These are phyloP conservation scores for Kodamaea fungicola DNA, from an alignment of 1,139 yeast species.

Conservation along the genomic window DNA sequence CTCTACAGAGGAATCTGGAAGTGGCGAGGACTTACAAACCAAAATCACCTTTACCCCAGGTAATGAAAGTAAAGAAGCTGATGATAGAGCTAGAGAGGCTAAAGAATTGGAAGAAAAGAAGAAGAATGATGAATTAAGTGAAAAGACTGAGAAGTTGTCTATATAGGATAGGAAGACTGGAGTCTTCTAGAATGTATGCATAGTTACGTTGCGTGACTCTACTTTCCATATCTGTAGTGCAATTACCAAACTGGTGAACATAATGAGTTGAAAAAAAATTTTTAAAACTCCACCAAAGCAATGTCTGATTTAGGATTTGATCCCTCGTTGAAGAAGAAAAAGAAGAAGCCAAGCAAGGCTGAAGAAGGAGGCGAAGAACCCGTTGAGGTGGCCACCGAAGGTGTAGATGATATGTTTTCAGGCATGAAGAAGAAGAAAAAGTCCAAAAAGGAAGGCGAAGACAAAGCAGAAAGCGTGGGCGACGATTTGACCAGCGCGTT, in stretches of 20 bases:
- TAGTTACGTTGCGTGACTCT: background rate
- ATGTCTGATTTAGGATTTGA: constrained; percentile 73
- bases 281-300: background rate
- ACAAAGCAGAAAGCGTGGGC: constrained; percentile 30
- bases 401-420: constrained; percentile 49
- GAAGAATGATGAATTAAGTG: constrained; percentile 13
- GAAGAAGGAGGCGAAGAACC: constrained; percentile 22
- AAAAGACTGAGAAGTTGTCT: constrained; percentile 6
- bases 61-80: constrained; percentile 46
- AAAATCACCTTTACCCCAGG: constrained; percentile 49
- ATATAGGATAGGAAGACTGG: background rate
- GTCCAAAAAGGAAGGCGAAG: constrained; percentile 36
- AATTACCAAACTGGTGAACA: background rate
- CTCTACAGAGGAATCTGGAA: constrained; percentile 35
- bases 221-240: background rate
- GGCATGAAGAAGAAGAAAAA: constrained; percentile 56
- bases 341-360: constrained; percentile 55
- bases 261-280: background rate
- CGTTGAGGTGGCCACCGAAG: constrained; percentile 21
- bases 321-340: constrained; percentile 80
- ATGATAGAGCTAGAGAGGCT: constrained; percentile 36
- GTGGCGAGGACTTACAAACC: constrained; percentile 25
- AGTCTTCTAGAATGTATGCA: background rate
- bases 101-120: constrained; percentile 9
- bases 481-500: constrained; percentile 63